Evolutionary conservation across 371 early-diverging fungal genomes (phyloP).

Genomic region (Mortierella sp.): DNA sequence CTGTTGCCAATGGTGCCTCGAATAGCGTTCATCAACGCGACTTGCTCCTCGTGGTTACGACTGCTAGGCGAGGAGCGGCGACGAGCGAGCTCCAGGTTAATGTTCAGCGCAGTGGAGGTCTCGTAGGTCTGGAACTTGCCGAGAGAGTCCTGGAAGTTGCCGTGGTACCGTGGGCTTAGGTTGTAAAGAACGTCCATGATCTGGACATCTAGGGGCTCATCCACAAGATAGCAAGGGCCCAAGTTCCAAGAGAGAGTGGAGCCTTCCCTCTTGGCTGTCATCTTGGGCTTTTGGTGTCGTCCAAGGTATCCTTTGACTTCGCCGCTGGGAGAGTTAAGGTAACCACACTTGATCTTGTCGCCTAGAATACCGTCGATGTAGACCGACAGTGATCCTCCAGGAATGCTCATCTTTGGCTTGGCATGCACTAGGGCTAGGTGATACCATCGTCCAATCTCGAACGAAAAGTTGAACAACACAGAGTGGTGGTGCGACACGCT

Average conservation of each 20-base stretch:
- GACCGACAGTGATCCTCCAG: slow-evolving; percentile 68
- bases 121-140: slow-evolving; percentile 80
- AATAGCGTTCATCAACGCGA: slow-evolving; percentile 67
- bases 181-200: slow-evolving; percentile 72
- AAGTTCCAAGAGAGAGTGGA: slow-evolving; percentile 73
- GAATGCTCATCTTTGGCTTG: slow-evolving; percentile 68
- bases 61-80: slow-evolving; percentile 58
- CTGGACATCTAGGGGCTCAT: slow-evolving; percentile 71
- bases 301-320: slow-evolving; percentile 61
- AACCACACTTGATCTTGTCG: slow-evolving; percentile 72
- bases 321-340: slow-evolving; percentile 64
- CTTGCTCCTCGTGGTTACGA: slow-evolving; percentile 59
- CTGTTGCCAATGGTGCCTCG: slow-evolving; percentile 64
- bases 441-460: slow-evolving; percentile 77
- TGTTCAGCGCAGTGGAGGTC: slow-evolving; percentile 70
- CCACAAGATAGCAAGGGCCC: slow-evolving; percentile 77
- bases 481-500: slow-evolving; percentile 67
- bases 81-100: slow-evolving; percentile 63
- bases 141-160: slow-evolving; percentile 77
- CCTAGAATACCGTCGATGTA: slow-evolving; percentile 76
- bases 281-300: slow-evolving; percentile 55
- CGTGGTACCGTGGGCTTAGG: slow-evolving; percentile 74
- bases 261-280: slow-evolving; percentile 39
- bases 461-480: slow-evolving; percentile 66
- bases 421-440: slow-evolving; percentile 80